phyloP scores from a whole-genome alignment of 2,329 filamentous ascomycete species.

The Huntiella savannae region DNA sequence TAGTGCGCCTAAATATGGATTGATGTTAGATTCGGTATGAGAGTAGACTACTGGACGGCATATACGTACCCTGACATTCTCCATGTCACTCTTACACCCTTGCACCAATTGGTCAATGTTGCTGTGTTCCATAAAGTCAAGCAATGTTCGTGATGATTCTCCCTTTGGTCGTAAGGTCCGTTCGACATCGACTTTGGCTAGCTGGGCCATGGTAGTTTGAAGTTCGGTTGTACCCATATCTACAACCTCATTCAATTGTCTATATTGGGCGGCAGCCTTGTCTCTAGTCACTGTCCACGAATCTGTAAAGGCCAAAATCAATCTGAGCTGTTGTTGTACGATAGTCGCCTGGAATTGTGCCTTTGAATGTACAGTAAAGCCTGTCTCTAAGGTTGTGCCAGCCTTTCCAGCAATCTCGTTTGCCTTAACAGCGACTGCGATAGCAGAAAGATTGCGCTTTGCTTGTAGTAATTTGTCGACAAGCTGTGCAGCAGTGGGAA shows the following conservation, averaged over 20 bases:
- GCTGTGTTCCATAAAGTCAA: constrained; percentile 60
- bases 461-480: constrained; percentile 71
- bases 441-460: constrained; percentile 72
- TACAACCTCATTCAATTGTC: constrained; percentile 40
- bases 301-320: constrained; percentile 32
- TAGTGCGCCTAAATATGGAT: constrained; percentile 22
- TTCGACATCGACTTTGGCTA: constrained; percentile 47
- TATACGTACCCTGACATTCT: constrained; percentile 42
- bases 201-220: constrained; percentile 43
- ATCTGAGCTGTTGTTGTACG: constrained; percentile 34
- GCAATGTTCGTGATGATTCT: constrained; percentile 41
- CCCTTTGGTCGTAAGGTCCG: constrained; percentile 38
- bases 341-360: constrained; percentile 47
- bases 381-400: constrained; percentile 57
- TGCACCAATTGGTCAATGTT: constrained; percentile 47
- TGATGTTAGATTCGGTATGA: no score
- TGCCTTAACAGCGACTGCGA: constrained; percentile 64
- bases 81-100: constrained; percentile 50
- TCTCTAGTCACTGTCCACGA: constrained; percentile 37
- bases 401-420: constrained; percentile 69
- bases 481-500: constrained; percentile 27
- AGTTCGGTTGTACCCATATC: constrained; percentile 48
- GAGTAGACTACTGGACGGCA: no score
- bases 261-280: constrained; percentile 39
- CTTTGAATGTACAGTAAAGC: constrained; percentile 51